Evolutionary conservation across 176 grass and related monocot genomes (phyloP).

Genomic region (Carex littledalei): DNA sequence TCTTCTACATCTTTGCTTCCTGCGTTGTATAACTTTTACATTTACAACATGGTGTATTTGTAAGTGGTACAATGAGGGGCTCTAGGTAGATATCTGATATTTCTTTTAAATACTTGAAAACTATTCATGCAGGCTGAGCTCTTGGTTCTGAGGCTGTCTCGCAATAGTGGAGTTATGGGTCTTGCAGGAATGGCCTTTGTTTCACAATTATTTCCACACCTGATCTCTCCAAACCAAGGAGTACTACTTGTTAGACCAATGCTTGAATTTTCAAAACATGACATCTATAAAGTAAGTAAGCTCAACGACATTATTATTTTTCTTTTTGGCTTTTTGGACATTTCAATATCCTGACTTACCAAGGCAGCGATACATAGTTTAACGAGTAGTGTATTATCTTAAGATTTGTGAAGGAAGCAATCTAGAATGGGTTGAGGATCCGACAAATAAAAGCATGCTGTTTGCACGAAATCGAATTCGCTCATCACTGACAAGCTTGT

Average conservation of each 20-base stretch:
- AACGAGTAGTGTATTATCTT: conserved; percentile 13
- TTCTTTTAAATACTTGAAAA: neutral
- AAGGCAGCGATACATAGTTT: conserved; percentile 15
- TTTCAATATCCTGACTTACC: neutral
- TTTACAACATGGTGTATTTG: neutral
- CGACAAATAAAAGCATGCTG: conserved; percentile 67
- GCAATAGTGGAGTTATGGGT: conserved; percentile 89
- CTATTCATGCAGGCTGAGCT: conserved; percentile 65
- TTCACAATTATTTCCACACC: conserved; percentile 58
- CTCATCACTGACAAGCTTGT: conserved; percentile 50
- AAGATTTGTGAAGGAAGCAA: conserved; percentile 82
- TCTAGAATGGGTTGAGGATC: conserved; percentile 88
- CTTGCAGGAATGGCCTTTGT: conserved; percentile 93
- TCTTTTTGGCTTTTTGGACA: conserved; percentile 7
- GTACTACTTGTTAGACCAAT: conserved; percentile 84
- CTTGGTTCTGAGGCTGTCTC: conserved; percentile 85
- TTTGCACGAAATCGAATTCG: conserved; percentile 87
- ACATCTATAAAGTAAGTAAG: conserved; percentile 89
- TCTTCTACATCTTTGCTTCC: neutral
- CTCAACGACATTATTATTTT: neutral
- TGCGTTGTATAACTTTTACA: neutral
- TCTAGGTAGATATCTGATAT: neutral
- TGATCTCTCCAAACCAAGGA: conserved; percentile 16
- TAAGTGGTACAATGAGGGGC: neutral
- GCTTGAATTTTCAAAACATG: conserved; percentile 93